A percentile compares a stretch with the other conserved stretches of the same genome.
phyloP scores from a whole-genome alignment of 1,284 basidiomycete species.

The Porogramme epimiltina region DNA sequence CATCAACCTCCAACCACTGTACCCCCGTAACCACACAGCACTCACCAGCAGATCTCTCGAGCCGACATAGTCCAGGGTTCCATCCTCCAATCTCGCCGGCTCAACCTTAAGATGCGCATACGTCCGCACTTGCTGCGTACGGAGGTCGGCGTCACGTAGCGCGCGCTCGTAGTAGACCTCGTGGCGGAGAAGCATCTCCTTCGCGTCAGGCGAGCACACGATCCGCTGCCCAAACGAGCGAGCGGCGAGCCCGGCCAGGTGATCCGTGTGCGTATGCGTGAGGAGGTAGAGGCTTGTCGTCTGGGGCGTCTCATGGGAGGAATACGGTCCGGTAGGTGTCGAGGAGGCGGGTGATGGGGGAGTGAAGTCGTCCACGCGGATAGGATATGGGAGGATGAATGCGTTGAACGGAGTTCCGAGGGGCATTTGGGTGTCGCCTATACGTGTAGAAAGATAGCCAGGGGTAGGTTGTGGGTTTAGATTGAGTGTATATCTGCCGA shows the following conservation, averaged over 20 bases:
- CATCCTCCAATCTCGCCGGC: conserved; percentile 48
- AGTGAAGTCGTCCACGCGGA: conserved; percentile 81
- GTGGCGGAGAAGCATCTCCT: conserved; percentile 78
- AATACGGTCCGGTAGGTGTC: not conserved
- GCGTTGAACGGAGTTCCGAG: conserved; percentile 69
- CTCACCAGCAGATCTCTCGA: conserved; percentile 68
- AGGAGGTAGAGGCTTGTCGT: conserved; percentile 71
- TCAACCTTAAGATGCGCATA: conserved; percentile 69
- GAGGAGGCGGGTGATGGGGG: conserved; percentile 6
- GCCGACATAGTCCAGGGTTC: conserved; percentile 46
- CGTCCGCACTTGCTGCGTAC: conserved; percentile 58
- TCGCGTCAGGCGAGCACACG: conserved; percentile 79
- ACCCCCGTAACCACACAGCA: conserved; percentile 8
- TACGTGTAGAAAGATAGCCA: too few relatives aligned
- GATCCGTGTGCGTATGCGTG: conserved; percentile 85
- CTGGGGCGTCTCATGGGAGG: conserved; percentile 35
- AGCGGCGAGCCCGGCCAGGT: conserved; percentile 68
- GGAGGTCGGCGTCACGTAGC: conserved; percentile 51
- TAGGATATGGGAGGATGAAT: conserved; percentile 69
- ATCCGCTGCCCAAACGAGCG: conserved; percentile 70
- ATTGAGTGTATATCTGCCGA: too few relatives aligned
- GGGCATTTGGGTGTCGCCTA: conserved; percentile 52
- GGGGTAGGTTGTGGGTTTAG: too few relatives aligned
- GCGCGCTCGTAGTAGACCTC: conserved; percentile 70
- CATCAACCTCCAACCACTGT: not conserved